phyloP scores from a whole-genome alignment of 2,329 filamentous ascomycete species.

The Diaporthe ilicicola region DNA sequence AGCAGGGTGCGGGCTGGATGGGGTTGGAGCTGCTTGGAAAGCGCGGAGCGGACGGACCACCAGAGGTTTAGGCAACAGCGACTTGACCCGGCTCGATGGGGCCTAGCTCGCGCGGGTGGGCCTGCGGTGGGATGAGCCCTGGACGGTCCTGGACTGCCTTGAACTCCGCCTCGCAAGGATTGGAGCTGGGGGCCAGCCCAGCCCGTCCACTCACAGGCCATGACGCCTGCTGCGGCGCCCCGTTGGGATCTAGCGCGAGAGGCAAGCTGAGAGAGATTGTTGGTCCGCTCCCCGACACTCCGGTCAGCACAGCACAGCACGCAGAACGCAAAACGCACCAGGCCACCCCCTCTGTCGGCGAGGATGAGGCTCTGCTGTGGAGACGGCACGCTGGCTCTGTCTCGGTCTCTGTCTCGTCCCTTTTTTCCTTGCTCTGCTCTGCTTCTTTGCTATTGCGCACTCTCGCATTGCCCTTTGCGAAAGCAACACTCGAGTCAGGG shows the following conservation, averaged over 20 bases:
- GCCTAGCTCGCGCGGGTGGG: conserved; percentile 8
- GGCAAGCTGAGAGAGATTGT: conserved; percentile 15
- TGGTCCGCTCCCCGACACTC: conserved; percentile 9
- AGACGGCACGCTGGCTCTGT: conserved; percentile 9
- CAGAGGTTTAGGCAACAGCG: conserved; percentile 27
- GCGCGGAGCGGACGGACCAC: conserved; percentile 21
- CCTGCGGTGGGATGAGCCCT: conserved; percentile 16
- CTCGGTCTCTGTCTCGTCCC: background rate
- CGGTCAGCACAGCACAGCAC: background rate
- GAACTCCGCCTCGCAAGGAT: conserved; percentile 26
- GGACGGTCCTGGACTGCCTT: conserved; percentile 14
- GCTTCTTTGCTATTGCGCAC: background rate
- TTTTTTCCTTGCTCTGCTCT: background rate
- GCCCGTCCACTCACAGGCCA: background rate
- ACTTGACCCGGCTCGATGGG: conserved; percentile 4
- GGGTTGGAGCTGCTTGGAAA: conserved; percentile 3
- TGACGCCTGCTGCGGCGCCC: background rate
- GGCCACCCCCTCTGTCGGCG: background rate
- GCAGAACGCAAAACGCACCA: background rate
- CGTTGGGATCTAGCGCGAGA: conserved; percentile 1
- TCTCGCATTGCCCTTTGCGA: background rate
- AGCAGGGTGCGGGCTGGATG: conserved; percentile 4
- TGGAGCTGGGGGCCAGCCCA: conserved; percentile 1
- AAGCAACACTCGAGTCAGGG: background rate
- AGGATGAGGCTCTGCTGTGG: conserved; percentile 26